phyloP scores from a whole-genome alignment of 2,329 filamentous ascomycete genomes.

The Elsinoe fawcettii region DNA sequence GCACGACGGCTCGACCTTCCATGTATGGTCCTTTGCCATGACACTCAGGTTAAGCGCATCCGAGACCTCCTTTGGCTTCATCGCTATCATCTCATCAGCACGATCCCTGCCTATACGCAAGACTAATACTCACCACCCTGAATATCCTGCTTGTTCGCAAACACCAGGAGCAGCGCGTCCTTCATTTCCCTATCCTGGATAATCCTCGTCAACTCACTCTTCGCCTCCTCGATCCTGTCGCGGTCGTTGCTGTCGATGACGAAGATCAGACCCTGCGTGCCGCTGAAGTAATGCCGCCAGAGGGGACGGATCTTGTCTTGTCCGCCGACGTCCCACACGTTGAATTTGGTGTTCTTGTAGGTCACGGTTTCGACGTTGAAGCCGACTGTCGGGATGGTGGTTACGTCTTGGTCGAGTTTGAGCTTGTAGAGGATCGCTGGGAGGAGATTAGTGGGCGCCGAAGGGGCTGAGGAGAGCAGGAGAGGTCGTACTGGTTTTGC shows the following conservation, averaged over 20 bases:
- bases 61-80: conserved; percentile 45
- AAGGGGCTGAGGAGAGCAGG: neutral
- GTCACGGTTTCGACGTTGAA: conserved; percentile 99
- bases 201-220: conserved; percentile 95
- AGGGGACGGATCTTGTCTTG: conserved; percentile 98
- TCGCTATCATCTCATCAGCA: conserved; percentile 29
- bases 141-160: conserved; percentile 99
- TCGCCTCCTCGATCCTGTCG: conserved; percentile 93
- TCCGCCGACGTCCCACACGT: conserved; percentile 96
- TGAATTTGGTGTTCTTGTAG: conserved; percentile 99
- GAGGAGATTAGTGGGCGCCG: neutral
- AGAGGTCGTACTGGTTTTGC: conserved; percentile 69
- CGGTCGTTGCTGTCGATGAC: conserved; percentile 99
- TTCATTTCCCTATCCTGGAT: conserved; percentile 98
- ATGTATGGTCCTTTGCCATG: conserved; percentile 46
- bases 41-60: conserved; percentile 41
- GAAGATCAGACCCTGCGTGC: conserved; percentile 99
- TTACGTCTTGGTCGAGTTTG: conserved; percentile 98
- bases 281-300: conserved; percentile 95
- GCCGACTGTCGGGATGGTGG: conserved; percentile 97
- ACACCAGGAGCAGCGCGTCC: conserved; percentile 92
- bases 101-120: conserved; percentile 9
- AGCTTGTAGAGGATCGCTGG: conserved; percentile 94
- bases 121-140: conserved; percentile 57
- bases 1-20: conserved; percentile 49